Base-by-base conservation (phyloP, 2,329 filamentous ascomycete genomes). In the Alternaria postmessia region DNA sequence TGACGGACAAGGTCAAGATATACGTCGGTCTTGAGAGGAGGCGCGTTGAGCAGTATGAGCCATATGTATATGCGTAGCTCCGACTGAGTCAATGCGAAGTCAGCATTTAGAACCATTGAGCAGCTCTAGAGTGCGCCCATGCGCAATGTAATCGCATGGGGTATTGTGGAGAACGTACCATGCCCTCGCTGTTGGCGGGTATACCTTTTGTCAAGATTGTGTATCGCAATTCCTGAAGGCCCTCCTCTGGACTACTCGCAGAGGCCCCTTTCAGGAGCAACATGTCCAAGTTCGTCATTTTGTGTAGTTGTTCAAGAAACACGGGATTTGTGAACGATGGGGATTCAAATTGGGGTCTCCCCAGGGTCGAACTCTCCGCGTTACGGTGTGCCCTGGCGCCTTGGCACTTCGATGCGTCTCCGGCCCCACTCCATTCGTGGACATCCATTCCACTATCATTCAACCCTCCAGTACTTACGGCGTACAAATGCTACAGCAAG, bases 51-150 rank as follows among this genome's bases (percentile, higher is more conserved):
- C 12, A 99, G 87, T 68, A 97, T 92, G 41, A 98, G 87, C 95
- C 95, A 99, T 66, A 96, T 88, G 78, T 99, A 98, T 76, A 98
- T 96, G 72, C 95, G 90, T 64, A 95, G 84, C 46, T 93, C 90
- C 20, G 95, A 99, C 94, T 97, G 18, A 7, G 16, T 2, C 20
- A 14, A 30, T 26, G 6, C 9, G 71, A 38, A 26, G 20, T 49
- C 30, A 49, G 46, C 34, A 49, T 18, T 24, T 11, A 3, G 46
- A 36, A n/a, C 6, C 46, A 49, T 38, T 49, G 20, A 49, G 32
- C 30, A 30, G 3, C n/a, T 38, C 46, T 36, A 38, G 28, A 22
- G 30, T n/a, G 46, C 46, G 46, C 46, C 46, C 46, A 49, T 41
- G 49, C 49, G 32, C 52, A 47, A 38, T 54, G 49, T n/a, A 20